Percentiles rank a stretch among this genome's conserved stretches.
phyloP scores from a whole-genome alignment of 1,139 yeast species.

The Casaregolazyma lundiana region DNA sequence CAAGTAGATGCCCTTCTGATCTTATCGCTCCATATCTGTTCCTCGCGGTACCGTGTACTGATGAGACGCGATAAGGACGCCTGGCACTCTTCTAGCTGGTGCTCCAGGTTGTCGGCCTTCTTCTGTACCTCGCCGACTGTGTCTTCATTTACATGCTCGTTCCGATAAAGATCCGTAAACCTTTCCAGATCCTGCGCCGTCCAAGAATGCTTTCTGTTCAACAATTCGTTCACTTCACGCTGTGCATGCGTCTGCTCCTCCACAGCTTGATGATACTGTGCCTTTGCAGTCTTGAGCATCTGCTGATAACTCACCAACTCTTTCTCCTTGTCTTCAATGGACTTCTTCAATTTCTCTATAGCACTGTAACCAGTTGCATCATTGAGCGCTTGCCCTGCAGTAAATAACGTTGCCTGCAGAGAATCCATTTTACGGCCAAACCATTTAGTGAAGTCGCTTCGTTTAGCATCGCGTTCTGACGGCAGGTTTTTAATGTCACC shows the following conservation, averaged over 20 bases:
- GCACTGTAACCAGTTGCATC: constrained; percentile 90
- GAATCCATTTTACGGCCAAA: constrained; percentile 55
- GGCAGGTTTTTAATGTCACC: constrained; percentile 29
- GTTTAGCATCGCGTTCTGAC: constrained; percentile 39
- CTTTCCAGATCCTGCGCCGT: constrained; percentile 68
- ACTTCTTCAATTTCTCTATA: constrained; percentile 64
- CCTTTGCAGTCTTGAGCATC: constrained; percentile 48
- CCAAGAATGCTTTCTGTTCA: constrained; percentile 87
- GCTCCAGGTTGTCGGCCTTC: constrained; percentile 54
- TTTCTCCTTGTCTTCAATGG: constrained; percentile 49
- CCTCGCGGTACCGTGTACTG: constrained; percentile 87
- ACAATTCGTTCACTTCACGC: constrained; percentile 77
- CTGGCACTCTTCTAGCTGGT: constrained; percentile 63
- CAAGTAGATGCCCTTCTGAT: constrained; percentile 91
- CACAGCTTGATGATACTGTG: constrained; percentile 57
- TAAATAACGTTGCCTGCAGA: constrained; percentile 58
- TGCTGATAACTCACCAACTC: constrained; percentile 47
- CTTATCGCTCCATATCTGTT: constrained; percentile 97
- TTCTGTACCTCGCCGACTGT: constrained; percentile 52
- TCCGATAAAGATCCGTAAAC: constrained; percentile 74
- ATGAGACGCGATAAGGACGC: constrained; percentile 70
- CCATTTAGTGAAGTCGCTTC: constrained; percentile 51
- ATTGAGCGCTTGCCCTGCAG: constrained; percentile 72
- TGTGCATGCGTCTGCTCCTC: constrained; percentile 67
- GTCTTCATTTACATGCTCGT: constrained; percentile 72